phyloP scores from a whole-genome alignment of 179 eudicot genomes.

The Camellia oleifera region DNA sequence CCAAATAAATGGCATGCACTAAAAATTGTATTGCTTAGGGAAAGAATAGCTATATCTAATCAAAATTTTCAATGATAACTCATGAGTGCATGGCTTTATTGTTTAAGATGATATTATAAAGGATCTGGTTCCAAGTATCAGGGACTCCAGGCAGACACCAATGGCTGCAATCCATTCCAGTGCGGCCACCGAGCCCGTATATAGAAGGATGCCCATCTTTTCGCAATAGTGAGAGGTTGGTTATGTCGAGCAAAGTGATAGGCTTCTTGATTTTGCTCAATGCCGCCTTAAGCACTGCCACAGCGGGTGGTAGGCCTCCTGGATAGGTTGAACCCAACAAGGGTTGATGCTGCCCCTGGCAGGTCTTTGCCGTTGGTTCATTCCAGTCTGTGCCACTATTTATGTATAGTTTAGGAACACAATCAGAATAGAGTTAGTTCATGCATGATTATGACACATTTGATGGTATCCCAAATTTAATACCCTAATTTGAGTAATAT shows the following conservation, averaged over 20 bases:
- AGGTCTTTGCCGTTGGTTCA: conserved; percentile 44
- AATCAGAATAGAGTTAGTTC: too few species aligned
- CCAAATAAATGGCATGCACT: background rate
- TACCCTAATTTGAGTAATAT: background rate
- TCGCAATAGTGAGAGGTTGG: conserved; percentile 53
- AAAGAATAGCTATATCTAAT: too few species aligned
- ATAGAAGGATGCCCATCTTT: conserved; percentile 80
- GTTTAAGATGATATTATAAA: conserved; percentile 45
- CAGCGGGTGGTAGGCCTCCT: conserved; percentile 47
- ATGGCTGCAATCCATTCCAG: conserved; percentile 74
- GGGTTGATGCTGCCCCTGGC: conserved; percentile 51
- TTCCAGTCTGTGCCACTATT: conserved; percentile 70
- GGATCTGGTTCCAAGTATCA: conserved; percentile 79
- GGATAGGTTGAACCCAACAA: conserved; percentile 52
- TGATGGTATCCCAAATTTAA: too few species aligned
- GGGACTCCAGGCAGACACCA: conserved; percentile 92
- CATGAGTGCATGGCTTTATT: too few species aligned
- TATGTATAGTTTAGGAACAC: too few species aligned
- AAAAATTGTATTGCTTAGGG: background rate
- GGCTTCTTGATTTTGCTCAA: conserved; percentile 55
- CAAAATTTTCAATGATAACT: too few species aligned
- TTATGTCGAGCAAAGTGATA: conserved; percentile 59
- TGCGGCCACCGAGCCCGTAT: conserved; percentile 38
- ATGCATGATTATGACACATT: too few species aligned
- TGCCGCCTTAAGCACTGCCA: conserved; percentile 51